Conservation (phyloP, 2,329 filamentous ascomycete genomes). For the Chalaropsis ovoidea region DNA sequence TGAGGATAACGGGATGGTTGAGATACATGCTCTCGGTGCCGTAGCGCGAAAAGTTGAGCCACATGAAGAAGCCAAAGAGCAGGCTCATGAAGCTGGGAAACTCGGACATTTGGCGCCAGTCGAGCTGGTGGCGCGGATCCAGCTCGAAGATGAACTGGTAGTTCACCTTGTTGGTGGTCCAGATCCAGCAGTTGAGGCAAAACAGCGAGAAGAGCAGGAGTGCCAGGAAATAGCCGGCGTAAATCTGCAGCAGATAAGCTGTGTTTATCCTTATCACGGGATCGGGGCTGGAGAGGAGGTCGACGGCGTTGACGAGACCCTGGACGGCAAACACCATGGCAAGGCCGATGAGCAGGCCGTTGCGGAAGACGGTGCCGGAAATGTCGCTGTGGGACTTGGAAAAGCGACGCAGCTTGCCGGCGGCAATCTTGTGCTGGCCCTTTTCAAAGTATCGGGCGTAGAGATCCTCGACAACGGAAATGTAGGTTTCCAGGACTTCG, state of each 20-base stretch:
- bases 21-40: constrained; percentile 59
- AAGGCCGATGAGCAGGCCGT: constrained; percentile 56
- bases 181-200: constrained; percentile 72
- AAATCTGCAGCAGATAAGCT: constrained; percentile 72
- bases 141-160: constrained; percentile 97
- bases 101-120: constrained; percentile 82
- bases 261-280: constrained; percentile 43
- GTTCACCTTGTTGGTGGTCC: constrained; percentile 79
- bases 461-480: constrained; percentile 74
- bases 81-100: constrained; percentile 78
- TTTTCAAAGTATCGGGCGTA: constrained; percentile 92
- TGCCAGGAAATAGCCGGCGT: constrained; percentile 82
- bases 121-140: constrained; percentile 71
- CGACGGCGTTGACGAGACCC: constrained; percentile 50
- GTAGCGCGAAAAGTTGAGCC: constrained; percentile 73
- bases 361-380: constrained; percentile 49
- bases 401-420: constrained; percentile 71
- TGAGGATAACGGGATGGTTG: constrained; percentile 76
- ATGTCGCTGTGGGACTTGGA: constrained; percentile 41
- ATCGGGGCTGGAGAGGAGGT: constrained; percentile 45
- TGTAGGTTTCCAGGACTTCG: constrained; percentile 68
- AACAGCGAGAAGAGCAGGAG: constrained; percentile 75
- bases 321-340: constrained; percentile 57
- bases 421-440: constrained; percentile 84
- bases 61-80: constrained; percentile 68